Evolutionary conservation across 2,329 filamentous ascomycete genomes (phyloP), one percentile per base, ranked within the genome.

Genomic region (Penicillium expansum): DNA sequence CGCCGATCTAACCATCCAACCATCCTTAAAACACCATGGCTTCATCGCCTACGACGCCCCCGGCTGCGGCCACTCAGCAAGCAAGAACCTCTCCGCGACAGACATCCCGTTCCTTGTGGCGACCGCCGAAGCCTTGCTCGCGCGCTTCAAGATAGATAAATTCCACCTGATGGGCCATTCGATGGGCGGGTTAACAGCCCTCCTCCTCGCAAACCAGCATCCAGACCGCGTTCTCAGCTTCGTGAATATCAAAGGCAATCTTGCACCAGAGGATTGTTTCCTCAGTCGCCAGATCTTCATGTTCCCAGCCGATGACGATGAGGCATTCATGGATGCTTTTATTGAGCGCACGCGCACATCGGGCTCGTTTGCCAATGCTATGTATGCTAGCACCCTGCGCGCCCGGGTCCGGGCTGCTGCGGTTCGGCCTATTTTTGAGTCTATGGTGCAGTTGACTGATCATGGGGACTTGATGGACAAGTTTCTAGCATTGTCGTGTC

Each of bases 91-190:
- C n/a, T 62, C 61, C 42, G 56, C 54, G 18, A 60, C 55, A 20
- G 58, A 65, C 24, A 65, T 69, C n/a, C 51, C 65, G 9, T 69
- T 67, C 56, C 58, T 69, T 9, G 62, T 69, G 37, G 60, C 56
- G 33, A 65, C 65, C 16, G 58, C 66, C 5, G 55, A 62, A 51
- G 61, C 58, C 0, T 37, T 67, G 4, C 60, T 68, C 1, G 27
- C 54, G 1, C 60, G 63, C 33, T 67, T 64, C 50, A 47, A 59
- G 1, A 61, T 68, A 44, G 50, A 38, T 33, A 37, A 47, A 20
- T 65, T 67, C 43, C 66, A 67, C 20, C 50, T 69, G 1, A 63
- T 67, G 7, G 66, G 67, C 32, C 66, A 69, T 47, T 69, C 66
- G 10, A 68, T 69, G 66, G 63, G 67, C 11, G 67, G 66, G 0